Base-by-base conservation (phyloP, 805 yeast genomes). In the Starmerella bombicola region DNA sequence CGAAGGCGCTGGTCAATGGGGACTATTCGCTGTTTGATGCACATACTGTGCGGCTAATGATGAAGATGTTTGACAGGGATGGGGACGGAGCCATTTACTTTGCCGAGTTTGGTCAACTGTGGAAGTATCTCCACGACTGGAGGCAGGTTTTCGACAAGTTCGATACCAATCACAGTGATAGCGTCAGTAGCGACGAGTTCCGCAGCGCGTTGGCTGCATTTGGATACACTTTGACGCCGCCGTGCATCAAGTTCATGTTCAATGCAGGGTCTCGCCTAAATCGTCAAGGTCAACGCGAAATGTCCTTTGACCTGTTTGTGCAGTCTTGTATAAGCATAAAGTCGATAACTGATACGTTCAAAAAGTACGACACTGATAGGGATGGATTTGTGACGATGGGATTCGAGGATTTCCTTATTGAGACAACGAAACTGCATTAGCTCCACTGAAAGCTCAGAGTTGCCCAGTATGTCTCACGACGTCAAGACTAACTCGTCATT, bases 221-320 rank as follows among this genome's bases (percentile, higher is more conserved):
- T 45, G 84, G 84, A 2, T 79, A 77, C 60, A 67, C 70, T 33
- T 59, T 79, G 35, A 69, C 75, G 39, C 66, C 72, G 15, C 72
- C 69, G 49, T 66, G 75, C 48, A 75, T 74, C 20, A 64, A 71
- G 34, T 73, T 70, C 52, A 60, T 79, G 42, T 78, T 76, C 54
- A 71, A 67, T 48, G 68, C 68, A 42, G 78, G 75, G 54, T 67
- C 76, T 30, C 68, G 51, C 32, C 35, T 50, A 24, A 53, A 53
- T 45, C 47, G 60, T 17, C 43, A 46, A 35, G 61, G 60, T 30
- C 53, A 45, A 31, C 56, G 55, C 17, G 56, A 55, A 31, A 63
- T 83, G 59, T 75, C 80, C 44, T 83, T 83, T 58, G 94, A 83
- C 57, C 69, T 74, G 57, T 83, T 83, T 60, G 84, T 83, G 20